These are phyloP conservation scores for Aspergillus piperis DNA, from an alignment of 2,329 filamentous ascomycete genomes.

Conservation along the genomic window DNA sequence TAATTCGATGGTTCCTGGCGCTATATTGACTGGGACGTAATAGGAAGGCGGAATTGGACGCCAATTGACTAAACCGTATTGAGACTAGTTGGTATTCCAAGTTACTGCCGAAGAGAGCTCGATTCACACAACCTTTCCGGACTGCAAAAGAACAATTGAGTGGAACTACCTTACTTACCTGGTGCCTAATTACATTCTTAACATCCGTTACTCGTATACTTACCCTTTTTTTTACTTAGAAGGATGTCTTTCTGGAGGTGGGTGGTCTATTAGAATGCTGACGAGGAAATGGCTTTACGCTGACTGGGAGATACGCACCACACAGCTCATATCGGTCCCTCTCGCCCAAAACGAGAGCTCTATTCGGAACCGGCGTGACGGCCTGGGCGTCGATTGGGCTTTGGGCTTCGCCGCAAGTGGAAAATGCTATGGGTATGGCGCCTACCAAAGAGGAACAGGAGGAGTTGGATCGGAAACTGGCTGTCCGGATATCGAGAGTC, in stretches of 20 bases:
- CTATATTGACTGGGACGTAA: background rate
- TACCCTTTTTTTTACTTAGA: background rate
- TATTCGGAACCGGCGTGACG: slow-evolving; percentile 73
- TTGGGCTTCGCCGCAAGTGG: slow-evolving; percentile 71
- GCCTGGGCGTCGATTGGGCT: slow-evolving; percentile 74
- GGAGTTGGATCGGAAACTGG: slow-evolving; percentile 55
- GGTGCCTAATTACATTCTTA: background rate
- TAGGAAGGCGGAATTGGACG: slow-evolving; percentile 2
- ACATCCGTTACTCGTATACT: background rate
- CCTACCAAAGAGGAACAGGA: slow-evolving; percentile 73
- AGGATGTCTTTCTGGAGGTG: slow-evolving; percentile 45
- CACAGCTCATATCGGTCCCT: slow-evolving; percentile 70
- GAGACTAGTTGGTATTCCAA: background rate
- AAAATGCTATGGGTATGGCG: slow-evolving; percentile 70
- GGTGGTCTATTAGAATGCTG: background rate
- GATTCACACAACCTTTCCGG: background rate
- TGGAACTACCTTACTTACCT: background rate
- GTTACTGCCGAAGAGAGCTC: background rate
- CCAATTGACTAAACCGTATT: background rate
- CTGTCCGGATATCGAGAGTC: slow-evolving; percentile 36
- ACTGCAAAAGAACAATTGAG: background rate
- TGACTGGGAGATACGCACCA: background rate
- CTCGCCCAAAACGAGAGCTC: slow-evolving; percentile 66
- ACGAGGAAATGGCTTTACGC: background rate
- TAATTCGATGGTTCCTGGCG: slow-evolving; percentile 2